Evolutionary conservation across 2,329 filamentous ascomycete genomes (phyloP), one percentile per base, ranked within the genome.

Genomic region (Stagonosporopsis chrysanthemi): DNA sequence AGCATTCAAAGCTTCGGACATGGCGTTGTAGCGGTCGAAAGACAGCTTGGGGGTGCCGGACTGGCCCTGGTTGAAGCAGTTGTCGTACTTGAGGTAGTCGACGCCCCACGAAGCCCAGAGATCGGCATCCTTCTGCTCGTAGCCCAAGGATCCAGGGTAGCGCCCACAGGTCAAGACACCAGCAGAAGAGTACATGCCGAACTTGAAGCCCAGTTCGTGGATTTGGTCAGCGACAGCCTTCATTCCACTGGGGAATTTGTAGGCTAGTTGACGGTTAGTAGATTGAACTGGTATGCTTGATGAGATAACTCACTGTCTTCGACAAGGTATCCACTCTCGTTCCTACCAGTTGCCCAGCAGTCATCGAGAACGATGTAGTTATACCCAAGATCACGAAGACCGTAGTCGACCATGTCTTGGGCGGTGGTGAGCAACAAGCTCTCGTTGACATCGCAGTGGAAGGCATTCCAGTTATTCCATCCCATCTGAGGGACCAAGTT

Each of bases 61-160:
- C 52, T 82, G 79, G 7, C 83, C 83, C 58, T 81, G 75, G 60
- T 84, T 84, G 67, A 79, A 84, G 73, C 83, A 86, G 65, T 85
- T 85, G 70, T 85, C 83, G 62, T 85, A 85, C 66, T 84, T 68
- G 19, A 68, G 60, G 48, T 73, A 75, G 56, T 79, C 80, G 29
- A 84, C 80, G 1, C 80, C 82, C 80, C 82, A 83, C 15, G 70
- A 72, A 1, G 83, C 83, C 66, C 80, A 85, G 0, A 79, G 77
- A 15, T 80, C 69, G 0, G 84, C 84, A 67, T 86, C 84, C 26
- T 81, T 75, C 31, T 78, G 75, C 65, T 85, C 84, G 63, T 82
- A 78, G 5, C 80, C 82, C 38, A 83, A 64, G 38, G 75, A 79
- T 1, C 80, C 83, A 1, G 79, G 67, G 36, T 74, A 76, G 44